Evolutionary conservation across 371 early-diverging fungal genomes (phyloP).

Genomic region (Actinomortierella wolfii): DNA sequence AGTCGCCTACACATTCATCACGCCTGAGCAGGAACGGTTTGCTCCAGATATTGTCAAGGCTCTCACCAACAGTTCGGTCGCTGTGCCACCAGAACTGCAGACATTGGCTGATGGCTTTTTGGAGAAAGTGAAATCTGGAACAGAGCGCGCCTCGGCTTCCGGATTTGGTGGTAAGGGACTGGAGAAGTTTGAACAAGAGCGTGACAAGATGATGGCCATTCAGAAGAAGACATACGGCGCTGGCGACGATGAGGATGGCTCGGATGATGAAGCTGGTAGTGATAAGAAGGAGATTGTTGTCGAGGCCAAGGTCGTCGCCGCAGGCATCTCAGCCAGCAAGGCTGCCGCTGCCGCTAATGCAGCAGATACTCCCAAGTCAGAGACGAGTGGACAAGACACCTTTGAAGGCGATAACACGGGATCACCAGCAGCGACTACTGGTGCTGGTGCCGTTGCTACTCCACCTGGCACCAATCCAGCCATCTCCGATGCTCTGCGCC

Average conservation of each 20-base stretch:
- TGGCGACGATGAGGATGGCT: slow-evolving; percentile 72
- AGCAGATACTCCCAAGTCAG: slow-evolving; percentile 49
- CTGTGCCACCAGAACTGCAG: slow-evolving; percentile 80
- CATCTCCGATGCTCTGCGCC: slow-evolving; percentile 7
- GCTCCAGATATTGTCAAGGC: slow-evolving; percentile 95
- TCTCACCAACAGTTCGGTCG: slow-evolving; percentile 73
- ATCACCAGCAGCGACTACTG: slow-evolving; percentile 1
- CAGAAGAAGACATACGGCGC: slow-evolving; percentile 89
- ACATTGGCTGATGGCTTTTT: slow-evolving; percentile 81
- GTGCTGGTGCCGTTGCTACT: too few relatives aligned
- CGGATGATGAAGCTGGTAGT: slow-evolving; percentile 64
- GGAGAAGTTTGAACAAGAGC: slow-evolving; percentile 91
- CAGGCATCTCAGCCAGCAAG: slow-evolving; percentile 55
- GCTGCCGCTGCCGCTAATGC: slow-evolving; percentile 55
- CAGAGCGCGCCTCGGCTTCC: slow-evolving; percentile 77
- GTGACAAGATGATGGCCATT: slow-evolving; percentile 87
- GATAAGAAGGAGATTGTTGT: slow-evolving; percentile 36
- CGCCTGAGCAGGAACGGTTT: slow-evolving; percentile 91
- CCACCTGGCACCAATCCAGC: too few relatives aligned
- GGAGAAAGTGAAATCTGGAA: slow-evolving; percentile 89
- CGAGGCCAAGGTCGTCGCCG: slow-evolving; percentile 55
- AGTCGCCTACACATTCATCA: slow-evolving; percentile 94
- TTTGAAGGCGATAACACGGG: slow-evolving; percentile 5
- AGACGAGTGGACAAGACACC: slow-evolving; percentile 3
- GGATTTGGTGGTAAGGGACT: slow-evolving; percentile 98